phyloP scores from a whole-genome alignment of 2,329 filamentous ascomycete genomes.

The Cladosporium colombiae region DNA sequence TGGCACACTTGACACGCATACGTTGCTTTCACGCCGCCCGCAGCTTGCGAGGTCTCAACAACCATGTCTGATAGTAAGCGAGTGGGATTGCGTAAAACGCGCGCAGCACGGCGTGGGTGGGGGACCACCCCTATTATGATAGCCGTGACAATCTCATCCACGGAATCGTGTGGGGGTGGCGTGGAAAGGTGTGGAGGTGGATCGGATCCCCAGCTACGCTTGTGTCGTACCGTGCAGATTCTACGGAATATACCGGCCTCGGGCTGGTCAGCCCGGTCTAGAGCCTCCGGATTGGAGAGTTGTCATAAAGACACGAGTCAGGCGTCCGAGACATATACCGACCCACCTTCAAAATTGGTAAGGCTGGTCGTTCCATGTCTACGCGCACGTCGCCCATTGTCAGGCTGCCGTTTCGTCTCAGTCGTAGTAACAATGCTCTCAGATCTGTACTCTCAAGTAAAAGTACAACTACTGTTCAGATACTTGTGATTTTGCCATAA shows the following conservation, averaged over 20 bases:
- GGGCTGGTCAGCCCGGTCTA: not conserved
- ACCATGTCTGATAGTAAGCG: not conserved
- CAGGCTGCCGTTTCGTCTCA: no score
- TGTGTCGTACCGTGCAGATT: not conserved
- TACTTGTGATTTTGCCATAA: no score
- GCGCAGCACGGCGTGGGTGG: not conserved
- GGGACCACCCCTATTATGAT: not conserved
- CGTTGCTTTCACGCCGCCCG: not conserved
- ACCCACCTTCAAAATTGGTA: no score
- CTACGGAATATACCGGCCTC: not conserved
- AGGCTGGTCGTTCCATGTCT: not conserved
- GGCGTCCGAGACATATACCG: not conserved
- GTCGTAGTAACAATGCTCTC: no score
- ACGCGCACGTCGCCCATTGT: no score
- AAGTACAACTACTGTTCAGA: no score
- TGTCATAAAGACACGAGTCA: not conserved
- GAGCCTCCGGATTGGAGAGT: not conserved
- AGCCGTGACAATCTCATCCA: not conserved
- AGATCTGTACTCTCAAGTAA: no score
- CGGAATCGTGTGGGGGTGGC: not conserved
- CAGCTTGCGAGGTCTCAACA: not conserved
- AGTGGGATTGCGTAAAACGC: not conserved
- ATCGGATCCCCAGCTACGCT: not conserved
- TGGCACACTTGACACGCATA: conserved; percentile 34
- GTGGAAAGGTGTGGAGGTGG: not conserved